Evolutionary conservation across 345 rosid species (phyloP), one percentile per base, ranked within the genome.

Genomic region (Passiflora organensis): DNA sequence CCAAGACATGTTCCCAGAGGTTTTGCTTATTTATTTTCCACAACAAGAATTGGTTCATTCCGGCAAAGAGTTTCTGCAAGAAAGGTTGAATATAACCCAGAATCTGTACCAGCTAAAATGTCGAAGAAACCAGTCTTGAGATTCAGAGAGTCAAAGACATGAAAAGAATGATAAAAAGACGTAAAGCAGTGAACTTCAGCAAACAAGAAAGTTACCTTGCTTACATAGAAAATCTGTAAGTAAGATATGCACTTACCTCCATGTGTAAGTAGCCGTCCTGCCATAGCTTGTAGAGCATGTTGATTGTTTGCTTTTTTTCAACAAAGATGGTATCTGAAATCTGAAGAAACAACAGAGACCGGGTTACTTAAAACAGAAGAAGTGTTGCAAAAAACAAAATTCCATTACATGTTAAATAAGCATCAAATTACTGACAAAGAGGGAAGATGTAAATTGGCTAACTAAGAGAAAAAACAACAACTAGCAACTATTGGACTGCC

Each of bases 221-320:
- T n/a, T 15, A 10, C 25, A 24, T 11, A 16, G 34, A 12, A 25
- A 15, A 38, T 45, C 16, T 42, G 8, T 12, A 36, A 19, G 41
- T 24, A 43, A 34, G 55, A 62, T 46, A 16, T 6, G 20, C 46
- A 25, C 43, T 48, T 73, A 91, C 96, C 96, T 93, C 94, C 94
- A 89, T 81, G 49, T 74, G 79, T 67, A 93, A 66, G 80, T 78
- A 89, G 45, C 74, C 72, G 55, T 83, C 99, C 76, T 86, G 81
- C 96, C 94, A 86, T 72, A 86, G 41, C 80, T 75, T 84, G 63
- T 69, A 71, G 48, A 93, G 96, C 62, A 79, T 53, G 51, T 67
- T 79, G 0, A 79, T 59, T 0, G 91, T 62, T 37, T 80, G 89
- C 69, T 74, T 84, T 80, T 82, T 86, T 51, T 84, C 94, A 55